These are phyloP conservation scores for Pythium pyrilobum DNA, from an alignment of 352 stramenopile species.

Conservation along the genomic window DNA sequence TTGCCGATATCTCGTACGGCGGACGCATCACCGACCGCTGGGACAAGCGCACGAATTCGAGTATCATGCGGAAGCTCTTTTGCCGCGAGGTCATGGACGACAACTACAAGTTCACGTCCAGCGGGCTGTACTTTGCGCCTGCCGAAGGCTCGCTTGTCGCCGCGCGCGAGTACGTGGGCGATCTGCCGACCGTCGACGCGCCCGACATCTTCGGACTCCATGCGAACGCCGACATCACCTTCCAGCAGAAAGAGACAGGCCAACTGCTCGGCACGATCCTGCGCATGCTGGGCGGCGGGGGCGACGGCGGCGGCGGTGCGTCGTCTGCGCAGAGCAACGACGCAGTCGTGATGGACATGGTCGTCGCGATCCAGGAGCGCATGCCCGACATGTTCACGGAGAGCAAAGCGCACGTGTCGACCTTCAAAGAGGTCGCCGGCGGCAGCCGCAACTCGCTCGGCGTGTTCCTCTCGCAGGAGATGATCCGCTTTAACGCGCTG, in stretches of 20 bases:
- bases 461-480: conserved; percentile 90
- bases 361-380: conserved; percentile 69
- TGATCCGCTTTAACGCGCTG: conserved; percentile 88
- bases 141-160: conserved; percentile 43
- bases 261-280: conserved; percentile 66
- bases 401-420: conserved; percentile 60
- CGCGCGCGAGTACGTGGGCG: conserved; percentile 80
- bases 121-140: conserved; percentile 74
- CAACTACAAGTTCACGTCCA: conserved; percentile 81
- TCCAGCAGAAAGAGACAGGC: conserved; percentile 91
- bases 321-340: conserved; percentile 56
- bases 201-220: conserved; percentile 93
- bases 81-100: conserved; percentile 80
- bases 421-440: conserved; percentile 71
- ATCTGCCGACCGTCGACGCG: conserved; percentile 77
- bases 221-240: conserved; percentile 92
- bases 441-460: conserved; percentile 92
- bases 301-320: conserved; percentile 31
- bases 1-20: conserved; percentile 94
- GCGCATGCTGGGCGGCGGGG: conserved; percentile 61
- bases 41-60: conserved; percentile 94
- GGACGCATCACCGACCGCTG: conserved; percentile 92
- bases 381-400: conserved; percentile 71
- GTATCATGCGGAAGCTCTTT: conserved; percentile 93
- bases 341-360: conserved; percentile 79